These are phyloP conservation scores for Globisporangium lucens DNA, from an alignment of 352 stramenopile species.

Conservation along the genomic window DNA sequence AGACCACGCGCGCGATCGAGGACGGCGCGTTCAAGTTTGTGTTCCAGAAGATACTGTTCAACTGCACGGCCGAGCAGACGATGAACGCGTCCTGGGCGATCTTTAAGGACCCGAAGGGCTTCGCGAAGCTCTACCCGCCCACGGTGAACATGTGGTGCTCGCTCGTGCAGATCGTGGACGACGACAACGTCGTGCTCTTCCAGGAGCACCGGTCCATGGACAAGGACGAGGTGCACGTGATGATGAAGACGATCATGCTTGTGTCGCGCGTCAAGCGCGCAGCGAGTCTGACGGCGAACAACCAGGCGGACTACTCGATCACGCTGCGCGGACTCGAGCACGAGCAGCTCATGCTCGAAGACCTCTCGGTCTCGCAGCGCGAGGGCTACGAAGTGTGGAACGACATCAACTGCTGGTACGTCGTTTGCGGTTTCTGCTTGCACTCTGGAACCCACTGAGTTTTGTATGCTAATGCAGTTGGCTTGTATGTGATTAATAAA, in stretches of 20 bases:
- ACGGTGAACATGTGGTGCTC: conserved; percentile 18
- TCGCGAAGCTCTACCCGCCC: conserved; percentile 17
- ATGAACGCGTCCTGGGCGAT: conserved; percentile 14
- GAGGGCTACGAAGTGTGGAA: conserved; percentile 23
- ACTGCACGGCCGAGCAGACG: conserved; percentile 1
- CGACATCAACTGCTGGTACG: conserved; percentile 19
- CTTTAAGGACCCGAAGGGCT: conserved; percentile 12
- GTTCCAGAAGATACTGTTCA: conserved; percentile 16
- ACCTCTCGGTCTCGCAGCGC: conserved; percentile 10
- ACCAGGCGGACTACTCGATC: conserved; percentile 11
- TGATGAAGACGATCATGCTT: conserved; percentile 22
- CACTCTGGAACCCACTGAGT: no score
- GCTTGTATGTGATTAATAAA: background rate
- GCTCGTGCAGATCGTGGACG: conserved; percentile 18
- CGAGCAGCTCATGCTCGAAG: conserved; percentile 17
- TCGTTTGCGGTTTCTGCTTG: background rate
- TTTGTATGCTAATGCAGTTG: background rate
- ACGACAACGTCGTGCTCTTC: conserved; percentile 21
- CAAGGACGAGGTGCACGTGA: conserved; percentile 5
- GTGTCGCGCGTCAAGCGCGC: conserved; percentile 8
- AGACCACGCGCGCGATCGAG: conserved; percentile 13
- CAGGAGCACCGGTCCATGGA: conserved; percentile 22
- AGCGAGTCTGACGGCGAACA: background rate
- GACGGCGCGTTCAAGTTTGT: conserved; percentile 21
- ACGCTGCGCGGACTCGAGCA: conserved; percentile 15